phyloP scores from a whole-genome alignment of 768 basidiomycete species.

The Leccinum uliginosum region DNA sequence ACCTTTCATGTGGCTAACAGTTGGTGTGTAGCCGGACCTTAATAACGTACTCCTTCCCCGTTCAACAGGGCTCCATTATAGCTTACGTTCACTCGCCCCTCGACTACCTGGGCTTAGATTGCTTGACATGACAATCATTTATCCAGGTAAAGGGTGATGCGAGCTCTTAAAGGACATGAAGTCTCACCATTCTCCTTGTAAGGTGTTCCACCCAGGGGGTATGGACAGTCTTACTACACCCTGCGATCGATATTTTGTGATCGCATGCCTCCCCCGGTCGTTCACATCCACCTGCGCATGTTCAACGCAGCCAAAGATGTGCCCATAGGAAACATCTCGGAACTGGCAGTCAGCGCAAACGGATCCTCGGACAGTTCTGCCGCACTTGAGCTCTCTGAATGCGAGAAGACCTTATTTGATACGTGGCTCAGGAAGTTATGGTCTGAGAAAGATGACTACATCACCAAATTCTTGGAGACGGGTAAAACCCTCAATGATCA shows the following conservation, averaged over 20 bases:
- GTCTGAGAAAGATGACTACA: constrained; percentile 77
- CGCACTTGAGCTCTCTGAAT: constrained; percentile 49
- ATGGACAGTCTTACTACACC: constrained; percentile 88
- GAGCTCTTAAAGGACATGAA: neutral
- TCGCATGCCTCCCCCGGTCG: constrained; percentile 72
- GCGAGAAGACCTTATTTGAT: constrained; percentile 69
- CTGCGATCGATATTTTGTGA: constrained; percentile 83
- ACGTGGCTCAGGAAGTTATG: constrained; percentile 79
- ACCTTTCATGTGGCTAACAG: constrained; percentile 9
- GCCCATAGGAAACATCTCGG: constrained; percentile 62
- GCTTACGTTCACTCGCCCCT: constrained; percentile 74
- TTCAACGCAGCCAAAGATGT: constrained; percentile 65
- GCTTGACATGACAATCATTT: constrained; percentile 88
- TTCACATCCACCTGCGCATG: constrained; percentile 84
- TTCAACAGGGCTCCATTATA: constrained; percentile 86
- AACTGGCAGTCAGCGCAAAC: constrained; percentile 27
- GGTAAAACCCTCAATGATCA: constrained; percentile 39
- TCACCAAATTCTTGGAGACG: constrained; percentile 60
- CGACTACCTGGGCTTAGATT: constrained; percentile 73
- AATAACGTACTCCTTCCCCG: constrained; percentile 81
- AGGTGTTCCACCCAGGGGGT: constrained; percentile 76
- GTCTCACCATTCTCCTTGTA: constrained; percentile 2
- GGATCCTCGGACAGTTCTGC: constrained; percentile 28
- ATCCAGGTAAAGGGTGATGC: constrained; percentile 60
- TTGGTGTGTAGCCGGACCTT: constrained; percentile 61